Evolutionary conservation across 148 eudicot species (phyloP).

Genomic region (Fagopyrum tataricum): DNA sequence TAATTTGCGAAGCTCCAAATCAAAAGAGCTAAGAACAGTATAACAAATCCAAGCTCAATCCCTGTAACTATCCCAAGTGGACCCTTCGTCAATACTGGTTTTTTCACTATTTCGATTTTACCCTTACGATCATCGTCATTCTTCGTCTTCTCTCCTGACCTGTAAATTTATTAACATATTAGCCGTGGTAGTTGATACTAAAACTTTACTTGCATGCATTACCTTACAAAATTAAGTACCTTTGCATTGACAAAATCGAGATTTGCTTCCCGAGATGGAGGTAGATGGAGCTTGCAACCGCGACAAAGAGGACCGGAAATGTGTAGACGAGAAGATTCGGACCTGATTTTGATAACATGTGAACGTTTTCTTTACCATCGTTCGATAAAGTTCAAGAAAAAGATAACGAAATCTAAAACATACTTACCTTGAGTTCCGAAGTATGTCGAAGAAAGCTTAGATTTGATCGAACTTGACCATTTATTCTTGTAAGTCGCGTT

Average conservation of each 20-base stretch:
- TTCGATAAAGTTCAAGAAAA: background rate
- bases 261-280: constrained; percentile 46
- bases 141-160: constrained; percentile 19
- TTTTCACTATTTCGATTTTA: constrained; percentile 30
- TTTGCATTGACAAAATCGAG: constrained; percentile 4
- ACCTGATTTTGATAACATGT: constrained; percentile 29
- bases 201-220: too few species aligned
- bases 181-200: background rate
- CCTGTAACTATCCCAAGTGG: constrained; percentile 63
- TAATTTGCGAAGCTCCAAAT: constrained; percentile 51
- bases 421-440: constrained; percentile 53
- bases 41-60: constrained; percentile 51
- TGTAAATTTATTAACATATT: background rate
- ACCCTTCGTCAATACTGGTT: constrained; percentile 58
- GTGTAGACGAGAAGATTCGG: constrained; percentile 53
- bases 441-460: constrained; percentile 39
- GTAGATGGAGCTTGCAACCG: constrained; percentile 49
- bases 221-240: too few species aligned
- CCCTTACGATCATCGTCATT: background rate
- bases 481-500: constrained; percentile 25
- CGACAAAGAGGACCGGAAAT: constrained; percentile 61
- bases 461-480: constrained; percentile 36
- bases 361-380: background rate
- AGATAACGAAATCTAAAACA: background rate
- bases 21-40: constrained; percentile 70